phyloP scores from a whole-genome alignment of 2,329 filamentous ascomycete genomes.

The Remersonia thermophila region DNA sequence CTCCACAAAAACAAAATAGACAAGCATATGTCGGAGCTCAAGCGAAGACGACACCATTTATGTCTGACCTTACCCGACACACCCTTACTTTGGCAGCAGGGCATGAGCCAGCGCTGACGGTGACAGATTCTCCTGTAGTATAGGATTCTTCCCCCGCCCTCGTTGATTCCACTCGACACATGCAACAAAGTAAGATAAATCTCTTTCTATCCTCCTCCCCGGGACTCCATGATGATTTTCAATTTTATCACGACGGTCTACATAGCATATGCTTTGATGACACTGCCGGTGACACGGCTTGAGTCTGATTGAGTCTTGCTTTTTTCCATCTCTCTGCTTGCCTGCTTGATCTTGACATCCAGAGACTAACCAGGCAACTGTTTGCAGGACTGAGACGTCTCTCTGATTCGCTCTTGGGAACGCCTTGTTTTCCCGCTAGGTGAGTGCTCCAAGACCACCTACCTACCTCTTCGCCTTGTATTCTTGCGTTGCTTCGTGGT shows the following conservation, averaged over 20 bases:
- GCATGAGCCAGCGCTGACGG: constrained; percentile 9
- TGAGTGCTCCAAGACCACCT: no score
- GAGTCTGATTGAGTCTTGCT: constrained; percentile 10
- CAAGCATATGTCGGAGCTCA: constrained; percentile 96
- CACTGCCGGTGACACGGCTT: constrained; percentile 18
- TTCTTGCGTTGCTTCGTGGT: no score
- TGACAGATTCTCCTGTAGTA: constrained; percentile 9
- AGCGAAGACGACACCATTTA: constrained; percentile 36
- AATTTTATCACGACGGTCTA: constrained; percentile 77
- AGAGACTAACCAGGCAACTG: neutral
- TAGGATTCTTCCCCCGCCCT: no score
- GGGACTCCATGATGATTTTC: constrained; percentile 54
- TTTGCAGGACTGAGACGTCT: no score
- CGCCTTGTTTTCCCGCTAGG: no score
- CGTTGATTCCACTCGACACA: no score
- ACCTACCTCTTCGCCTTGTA: no score
- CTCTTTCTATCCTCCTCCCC: constrained; percentile 6
- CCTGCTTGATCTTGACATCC: neutral
- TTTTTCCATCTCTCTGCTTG: neutral
- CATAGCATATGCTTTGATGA: constrained; percentile 74
- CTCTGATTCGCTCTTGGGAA: no score
- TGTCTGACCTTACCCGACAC: constrained; percentile 28
- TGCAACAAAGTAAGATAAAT: no score
- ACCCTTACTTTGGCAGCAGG: constrained; percentile 10
- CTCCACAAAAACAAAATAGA: constrained; percentile 65